A percentile compares a stretch with the other conserved stretches of the same genome.
Evolutionary conservation across 1,284 basidiomycete species (phyloP).

Genomic region (Rhodotorula sp.): DNA sequence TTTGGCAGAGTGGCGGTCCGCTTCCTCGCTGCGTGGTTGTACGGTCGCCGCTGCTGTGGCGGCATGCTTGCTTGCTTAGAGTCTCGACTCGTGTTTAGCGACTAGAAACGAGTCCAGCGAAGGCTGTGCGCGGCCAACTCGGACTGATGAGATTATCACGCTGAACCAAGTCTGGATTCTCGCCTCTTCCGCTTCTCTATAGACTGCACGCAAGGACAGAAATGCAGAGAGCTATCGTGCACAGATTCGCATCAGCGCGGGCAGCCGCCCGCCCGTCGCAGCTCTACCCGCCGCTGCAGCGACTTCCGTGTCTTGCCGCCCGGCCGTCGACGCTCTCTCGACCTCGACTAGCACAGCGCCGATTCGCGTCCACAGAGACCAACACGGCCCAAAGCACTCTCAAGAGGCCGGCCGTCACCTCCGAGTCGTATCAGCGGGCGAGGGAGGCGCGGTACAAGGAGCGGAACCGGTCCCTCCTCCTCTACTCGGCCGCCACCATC

Average conservation of each 20-base stretch:
- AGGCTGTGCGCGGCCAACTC: too few relatives aligned
- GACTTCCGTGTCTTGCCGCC: too few relatives aligned
- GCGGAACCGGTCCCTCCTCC: conserved; percentile 40
- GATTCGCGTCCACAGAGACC: neutral
- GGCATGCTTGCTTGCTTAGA: conserved; percentile 1
- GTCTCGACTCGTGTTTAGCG: neutral
- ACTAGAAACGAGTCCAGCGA: too few relatives aligned
- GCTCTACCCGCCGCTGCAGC: too few relatives aligned
- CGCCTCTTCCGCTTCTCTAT: neutral
- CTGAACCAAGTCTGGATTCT: neutral
- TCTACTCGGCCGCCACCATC: conserved; percentile 54
- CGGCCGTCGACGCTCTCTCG: neutral
- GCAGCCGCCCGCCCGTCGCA: too few relatives aligned
- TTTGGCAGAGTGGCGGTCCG: conserved; percentile 33
- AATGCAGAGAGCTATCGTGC: neutral
- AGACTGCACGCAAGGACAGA: neutral
- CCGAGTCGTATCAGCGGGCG: conserved; percentile 22
- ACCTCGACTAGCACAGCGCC: neutral
- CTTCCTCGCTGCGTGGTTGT: conserved; percentile 25
- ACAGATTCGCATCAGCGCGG: too few relatives aligned
- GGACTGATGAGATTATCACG: neutral
- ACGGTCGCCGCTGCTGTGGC: conserved; percentile 2
- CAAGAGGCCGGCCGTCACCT: neutral
- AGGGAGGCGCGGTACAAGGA: conserved; percentile 23
- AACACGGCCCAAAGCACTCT: neutral